Evolutionary conservation across 1,139 yeast species (phyloP), one percentile per base, ranked within the genome.

Genomic region (Suhomyces maxii): DNA sequence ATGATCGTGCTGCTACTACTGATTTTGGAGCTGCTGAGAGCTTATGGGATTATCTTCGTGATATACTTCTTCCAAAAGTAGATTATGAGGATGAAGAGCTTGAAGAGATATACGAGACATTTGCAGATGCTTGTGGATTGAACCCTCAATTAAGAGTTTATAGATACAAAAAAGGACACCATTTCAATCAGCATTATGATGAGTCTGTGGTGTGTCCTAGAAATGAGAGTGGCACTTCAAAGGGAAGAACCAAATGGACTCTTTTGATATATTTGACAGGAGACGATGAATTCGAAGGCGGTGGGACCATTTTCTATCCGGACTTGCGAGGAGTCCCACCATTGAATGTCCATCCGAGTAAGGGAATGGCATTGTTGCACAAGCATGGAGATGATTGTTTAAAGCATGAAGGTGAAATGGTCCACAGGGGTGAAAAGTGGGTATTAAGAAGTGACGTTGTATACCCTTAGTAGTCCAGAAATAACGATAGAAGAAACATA

Each of bases 341-440:
- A 4, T 49, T 74, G 42, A 69, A 68, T 41, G 68, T 82, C 1
- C 77, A 75, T 47, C 86, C 86, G 0, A 56, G 63, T 10, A 74
- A 71, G 52, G 89, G 88, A 0, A 71, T 79, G 77, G 84, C 85
- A 0, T 67, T 83, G 38, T 63, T 83, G 42, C 89, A 83, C 56
- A 82, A 82, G 52, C 89, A 83, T 57, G 88, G 88, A 0, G 83
- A 80, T 48, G 85, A 82, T 54, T 83, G 89, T 57, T 59, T 83
- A 53, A 60, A 73, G 44, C 89, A 83, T 53, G 87, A 83, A 55
- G 87, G 82, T 2, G 79, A 77, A 51, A 53, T 71, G 45, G 86
- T 83, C 0, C 63, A 58, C 13, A 61, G 55, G 5, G 89, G 89
- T 0, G 79, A 65, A 37, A 83, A 83, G 57, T 83, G 88, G 89